These are phyloP conservation scores for Neltuma alba DNA, from an alignment of 306 rosid species.

Conservation along the genomic window DNA sequence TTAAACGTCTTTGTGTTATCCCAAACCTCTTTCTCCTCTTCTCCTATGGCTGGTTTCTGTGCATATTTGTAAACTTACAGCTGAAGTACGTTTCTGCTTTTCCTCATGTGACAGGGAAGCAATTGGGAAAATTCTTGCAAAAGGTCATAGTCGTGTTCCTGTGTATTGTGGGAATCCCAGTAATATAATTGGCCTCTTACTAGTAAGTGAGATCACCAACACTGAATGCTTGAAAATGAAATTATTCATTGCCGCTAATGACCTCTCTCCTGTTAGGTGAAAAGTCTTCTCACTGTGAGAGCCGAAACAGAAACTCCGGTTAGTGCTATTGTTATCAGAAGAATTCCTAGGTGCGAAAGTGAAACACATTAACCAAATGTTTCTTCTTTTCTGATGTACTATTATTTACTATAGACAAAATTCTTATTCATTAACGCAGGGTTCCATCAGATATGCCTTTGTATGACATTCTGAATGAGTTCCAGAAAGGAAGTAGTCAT, in stretches of 20 bases:
- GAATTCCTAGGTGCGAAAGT: constrained; percentile 81
- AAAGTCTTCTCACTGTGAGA: constrained; percentile 91
- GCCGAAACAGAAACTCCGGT: constrained; percentile 96
- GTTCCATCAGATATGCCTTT: constrained; percentile 96
- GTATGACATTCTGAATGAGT: constrained; percentile 92
- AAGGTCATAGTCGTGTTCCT: constrained; percentile 97
- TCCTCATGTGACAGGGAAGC: constrained; percentile 72
- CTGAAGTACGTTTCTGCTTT: neutral
- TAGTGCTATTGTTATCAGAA: constrained; percentile 59
- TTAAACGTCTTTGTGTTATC: too few species aligned
- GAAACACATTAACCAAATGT: constrained; percentile 21
- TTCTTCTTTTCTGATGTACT: constrained; percentile 14
- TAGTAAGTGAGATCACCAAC: constrained; percentile 54
- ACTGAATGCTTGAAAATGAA: constrained; percentile 5
- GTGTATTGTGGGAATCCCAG: constrained; percentile 87
- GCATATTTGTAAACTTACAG: neutral
- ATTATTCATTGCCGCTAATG: constrained; percentile 18
- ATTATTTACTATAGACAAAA: constrained; percentile 8
- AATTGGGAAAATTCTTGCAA: constrained; percentile 91
- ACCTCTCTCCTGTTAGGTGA: constrained; percentile 59
- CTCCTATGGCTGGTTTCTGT: neutral
- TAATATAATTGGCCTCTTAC: constrained; percentile 84
- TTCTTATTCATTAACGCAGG: constrained; percentile 48
- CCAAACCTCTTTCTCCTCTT: neutral
- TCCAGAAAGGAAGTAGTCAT: constrained; percentile 97